Base-by-base conservation (phyloP, 1,284 basidiomycete genomes). In the Ustilago esculenta region DNA sequence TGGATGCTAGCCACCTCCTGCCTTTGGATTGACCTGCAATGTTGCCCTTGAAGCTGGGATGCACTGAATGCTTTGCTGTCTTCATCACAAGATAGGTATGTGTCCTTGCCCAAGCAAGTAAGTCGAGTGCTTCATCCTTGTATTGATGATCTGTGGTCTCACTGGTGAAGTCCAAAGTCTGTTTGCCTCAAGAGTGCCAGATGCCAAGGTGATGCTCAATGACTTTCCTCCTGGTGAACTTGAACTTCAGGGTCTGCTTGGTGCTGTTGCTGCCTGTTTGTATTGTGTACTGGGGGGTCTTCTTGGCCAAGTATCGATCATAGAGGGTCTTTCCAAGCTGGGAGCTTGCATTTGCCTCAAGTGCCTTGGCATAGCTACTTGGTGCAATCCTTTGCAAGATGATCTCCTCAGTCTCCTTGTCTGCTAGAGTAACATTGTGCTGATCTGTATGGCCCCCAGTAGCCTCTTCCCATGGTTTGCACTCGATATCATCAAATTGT, bases 191-290 rank as follows among this genome's bases (percentile, higher is more conserved):
- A 27, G 23, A 12, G 24, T 41, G 39, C 39, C 39, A 41, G 5
- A 41, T 27, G 15, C 39, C 39, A 4, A 43, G 27, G 20, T 43
- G 41, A 21, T 43, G 41, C n/a, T 41, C 39, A 24, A 27, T n/a
- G 8, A 41, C 23, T 10, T 41, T 41, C 24, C 39, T 18, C 23
- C 17, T 24, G 23, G 21, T 41, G 5, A n/a, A 5, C 23, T 41
- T 41, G 24, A 25, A 27, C 36, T 29, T 29, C 7, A 29, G 27
- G 6, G 6, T 6, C 27, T 29, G 27, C 27, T 29, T 29, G 27
- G 7, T 29, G 27, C 27, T 12, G 7, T 12, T 29, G 27, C 6
- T 29, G 27, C 12, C 27, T 29, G 27, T 29, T 7, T 29, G 27
- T 21, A 41, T 41, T n/a, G 23, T 15, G 9, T n/a, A 41, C 15